These are phyloP conservation scores for Cucurbita argyrosperma DNA, from an alignment of 306 rosid genomes.

Conservation along the genomic window DNA sequence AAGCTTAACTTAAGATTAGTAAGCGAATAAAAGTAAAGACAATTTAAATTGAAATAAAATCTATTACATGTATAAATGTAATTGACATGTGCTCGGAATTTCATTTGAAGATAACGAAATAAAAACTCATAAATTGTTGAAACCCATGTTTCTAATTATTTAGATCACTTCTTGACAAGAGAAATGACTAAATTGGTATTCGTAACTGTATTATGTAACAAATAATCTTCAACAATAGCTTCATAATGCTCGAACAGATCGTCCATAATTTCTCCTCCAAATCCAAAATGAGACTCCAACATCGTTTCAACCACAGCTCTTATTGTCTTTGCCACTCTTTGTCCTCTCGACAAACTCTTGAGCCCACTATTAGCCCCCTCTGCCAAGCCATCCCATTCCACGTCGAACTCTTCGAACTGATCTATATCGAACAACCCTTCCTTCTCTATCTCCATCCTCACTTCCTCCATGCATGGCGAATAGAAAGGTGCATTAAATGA, in stretches of 20 bases:
- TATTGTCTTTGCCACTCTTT: constrained; percentile 28
- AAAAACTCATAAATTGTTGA: too few species aligned
- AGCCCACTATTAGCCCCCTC: not conserved
- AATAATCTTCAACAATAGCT: constrained; percentile 23
- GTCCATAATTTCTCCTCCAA: constrained; percentile 42
- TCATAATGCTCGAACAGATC: constrained; percentile 26
- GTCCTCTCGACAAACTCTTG: constrained; percentile 15
- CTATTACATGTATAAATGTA: too few species aligned
- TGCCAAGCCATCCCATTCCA: constrained; percentile 38
- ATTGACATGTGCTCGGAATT: too few species aligned
- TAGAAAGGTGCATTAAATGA: constrained; percentile 65
- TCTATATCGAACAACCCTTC: constrained; percentile 56
- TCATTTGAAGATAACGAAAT: too few species aligned
- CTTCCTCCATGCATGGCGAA: constrained; percentile 47
- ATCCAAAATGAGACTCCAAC: constrained; percentile 56
- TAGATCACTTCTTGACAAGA: constrained; percentile 9
- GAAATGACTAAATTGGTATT: constrained; percentile 43
- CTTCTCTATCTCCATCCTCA: constrained; percentile 26
- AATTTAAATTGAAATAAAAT: too few species aligned
- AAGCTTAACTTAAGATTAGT: too few species aligned
- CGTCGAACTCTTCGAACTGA: constrained; percentile 15
- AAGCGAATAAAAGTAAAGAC: too few species aligned
- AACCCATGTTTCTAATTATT: not conserved
- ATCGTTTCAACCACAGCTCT: constrained; percentile 69
- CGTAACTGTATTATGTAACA: constrained; percentile 20